A percentile compares a stretch with the other conserved stretches of the same genome.
These are phyloP conservation scores for Poa annua DNA, from an alignment of 176 grass and related monocot species.

Conservation along the genomic window DNA sequence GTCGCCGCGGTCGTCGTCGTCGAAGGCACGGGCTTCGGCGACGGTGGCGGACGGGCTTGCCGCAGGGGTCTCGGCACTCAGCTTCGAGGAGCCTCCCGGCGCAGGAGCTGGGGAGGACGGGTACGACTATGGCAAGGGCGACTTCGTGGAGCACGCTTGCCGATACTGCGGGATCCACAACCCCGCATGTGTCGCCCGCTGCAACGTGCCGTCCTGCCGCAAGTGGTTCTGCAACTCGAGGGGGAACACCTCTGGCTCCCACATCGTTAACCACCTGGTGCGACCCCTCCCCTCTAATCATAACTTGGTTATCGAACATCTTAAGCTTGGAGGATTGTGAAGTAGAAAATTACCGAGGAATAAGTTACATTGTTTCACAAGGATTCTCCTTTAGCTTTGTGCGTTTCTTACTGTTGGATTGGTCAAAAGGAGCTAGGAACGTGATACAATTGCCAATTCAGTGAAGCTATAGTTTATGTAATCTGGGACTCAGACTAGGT, in stretches of 20 bases:
- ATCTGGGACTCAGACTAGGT: background rate
- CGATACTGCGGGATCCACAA: conserved; percentile 95
- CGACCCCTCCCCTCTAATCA: background rate
- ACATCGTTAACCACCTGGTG: conserved; percentile 98
- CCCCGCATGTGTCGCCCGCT: conserved; percentile 86
- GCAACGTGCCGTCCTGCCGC: conserved; percentile 91
- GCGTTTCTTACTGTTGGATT: background rate
- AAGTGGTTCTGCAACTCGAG: conserved; percentile 99
- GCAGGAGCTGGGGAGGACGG: conserved; percentile 52
- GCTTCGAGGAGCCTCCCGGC: conserved; percentile 71
- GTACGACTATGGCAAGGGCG: conserved; percentile 90
- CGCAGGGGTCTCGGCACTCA: conserved; percentile 79
- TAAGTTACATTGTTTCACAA: background rate
- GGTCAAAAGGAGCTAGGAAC: background rate
- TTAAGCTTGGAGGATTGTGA: background rate
- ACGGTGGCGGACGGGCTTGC: conserved; percentile 63
- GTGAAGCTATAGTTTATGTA: background rate
- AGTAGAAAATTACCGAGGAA: background rate
- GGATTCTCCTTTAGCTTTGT: background rate
- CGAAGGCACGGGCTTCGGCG: conserved; percentile 50
- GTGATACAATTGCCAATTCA: background rate
- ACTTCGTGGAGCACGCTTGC: conserved; percentile 94
- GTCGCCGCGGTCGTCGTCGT: conserved; percentile 55
- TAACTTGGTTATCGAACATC: background rate
- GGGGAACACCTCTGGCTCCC: conserved; percentile 95